Evolutionary conservation across 345 rosid species (phyloP).

Genomic region (Camelina laxa): DNA sequence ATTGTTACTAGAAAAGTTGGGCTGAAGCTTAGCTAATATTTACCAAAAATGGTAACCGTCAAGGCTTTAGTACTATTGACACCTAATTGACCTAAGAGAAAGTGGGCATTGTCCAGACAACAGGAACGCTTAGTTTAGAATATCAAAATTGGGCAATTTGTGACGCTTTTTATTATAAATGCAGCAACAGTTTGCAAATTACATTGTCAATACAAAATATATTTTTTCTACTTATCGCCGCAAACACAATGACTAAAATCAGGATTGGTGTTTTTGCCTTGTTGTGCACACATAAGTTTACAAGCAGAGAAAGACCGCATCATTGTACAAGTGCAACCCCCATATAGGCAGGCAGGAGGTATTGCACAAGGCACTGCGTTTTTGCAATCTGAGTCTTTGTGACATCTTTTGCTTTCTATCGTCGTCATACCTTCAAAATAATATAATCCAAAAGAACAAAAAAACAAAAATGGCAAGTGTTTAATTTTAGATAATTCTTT

Average conservation of each 20-base stretch:
- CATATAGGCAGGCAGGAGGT: constrained; percentile 25
- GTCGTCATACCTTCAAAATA: constrained; percentile 14
- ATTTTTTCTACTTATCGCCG: background rate
- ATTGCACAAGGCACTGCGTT: background rate
- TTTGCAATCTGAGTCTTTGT: constrained; percentile 8
- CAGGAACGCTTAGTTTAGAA: too few relatives aligned
- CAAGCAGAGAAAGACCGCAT: background rate
- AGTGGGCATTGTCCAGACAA: too few relatives aligned
- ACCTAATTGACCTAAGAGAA: too few relatives aligned
- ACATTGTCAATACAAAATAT: background rate
- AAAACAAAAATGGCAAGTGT: background rate
- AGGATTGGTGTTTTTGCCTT: background rate
- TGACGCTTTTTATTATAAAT: too few relatives aligned
- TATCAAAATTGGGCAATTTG: too few relatives aligned
- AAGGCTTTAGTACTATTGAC: too few relatives aligned
- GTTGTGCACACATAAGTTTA: constrained; percentile 4
- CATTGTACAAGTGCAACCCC: constrained; percentile 18
- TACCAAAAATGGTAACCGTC: too few relatives aligned
- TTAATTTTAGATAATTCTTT: background rate
- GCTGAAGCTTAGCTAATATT: too few relatives aligned
- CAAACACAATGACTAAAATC: constrained; percentile 3
- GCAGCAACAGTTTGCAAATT: background rate
- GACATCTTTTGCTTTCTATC: constrained; percentile 26
- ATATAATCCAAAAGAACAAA: background rate
- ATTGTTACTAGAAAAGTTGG: too few relatives aligned